Base-by-base conservation (phyloP, 2,329 filamentous ascomycete species). In the Rhynchosporium agropyri region DNA sequence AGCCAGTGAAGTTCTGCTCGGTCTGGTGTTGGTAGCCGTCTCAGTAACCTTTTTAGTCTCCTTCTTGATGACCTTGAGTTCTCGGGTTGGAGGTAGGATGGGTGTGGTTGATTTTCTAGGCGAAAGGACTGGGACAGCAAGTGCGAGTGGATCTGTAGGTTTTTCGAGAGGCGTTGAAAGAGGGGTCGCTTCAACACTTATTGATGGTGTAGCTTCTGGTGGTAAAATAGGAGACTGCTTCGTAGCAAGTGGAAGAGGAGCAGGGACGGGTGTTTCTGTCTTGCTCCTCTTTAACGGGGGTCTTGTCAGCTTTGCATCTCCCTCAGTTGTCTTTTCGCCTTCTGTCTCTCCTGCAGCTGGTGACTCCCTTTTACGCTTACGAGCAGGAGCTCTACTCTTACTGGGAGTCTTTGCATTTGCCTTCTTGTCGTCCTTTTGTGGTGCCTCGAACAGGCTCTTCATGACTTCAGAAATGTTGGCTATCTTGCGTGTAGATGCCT, bases 201-300 rank as follows among this genome's bases (percentile, higher is more conserved):
- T 60, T 20, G 70, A 71, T 45, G 64, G 50, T 61, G 69, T 66
- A 54, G 63, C 62, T 49, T 68, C 67, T 29, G 64, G 49, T 53
- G 63, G 64, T 48, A 56, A 56, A 54, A 49, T 65, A 50, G 78
- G 71, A 43, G 78, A 75, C 49, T 67, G 65, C 60, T 70, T 72
- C 5, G 70, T 66, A 28, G 65, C 59, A 61, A 73, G 75, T 70
- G 70, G 69, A 69, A 66, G 74, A 68, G 78, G 77, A 48, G 79
- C 79, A 55, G 80, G 82, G 36, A 85, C 78, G 10, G 83, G 83
- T 13, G 83, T 85, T 72, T 85, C 83, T 29, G 80, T 84, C 73
- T 85, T 85, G 66, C 76, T 80, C 40, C 82, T 79, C 71, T 85
- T 85, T 31, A 76, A 62, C 61, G 76, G 77, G 36, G 80, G 80